Evolutionary conservation across 176 grass and related monocot genomes (phyloP).

Genomic region (Musa beccarii): DNA sequence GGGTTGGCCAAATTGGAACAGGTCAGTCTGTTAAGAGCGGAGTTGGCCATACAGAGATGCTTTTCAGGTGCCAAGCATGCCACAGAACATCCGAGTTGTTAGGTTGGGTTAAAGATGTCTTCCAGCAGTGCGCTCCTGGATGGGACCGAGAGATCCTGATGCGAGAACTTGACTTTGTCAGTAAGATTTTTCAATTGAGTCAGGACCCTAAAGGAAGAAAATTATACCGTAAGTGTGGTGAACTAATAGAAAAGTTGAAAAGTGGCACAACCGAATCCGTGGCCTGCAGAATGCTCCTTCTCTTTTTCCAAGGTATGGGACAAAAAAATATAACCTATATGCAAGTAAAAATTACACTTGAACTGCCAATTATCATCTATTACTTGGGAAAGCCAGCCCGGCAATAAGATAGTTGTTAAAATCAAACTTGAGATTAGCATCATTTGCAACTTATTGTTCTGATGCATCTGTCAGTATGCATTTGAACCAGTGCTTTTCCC

Average conservation of each 20-base stretch:
- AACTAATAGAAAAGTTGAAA: constrained; percentile 60
- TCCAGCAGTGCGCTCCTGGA: constrained; percentile 60
- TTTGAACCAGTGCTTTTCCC: too few species aligned
- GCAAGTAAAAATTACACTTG: too few species aligned
- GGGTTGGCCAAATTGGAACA: constrained; percentile 36
- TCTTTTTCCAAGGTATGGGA: constrained; percentile 58
- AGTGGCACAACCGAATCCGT: constrained; percentile 32
- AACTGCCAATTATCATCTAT: too few species aligned
- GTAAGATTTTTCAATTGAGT: constrained; percentile 71
- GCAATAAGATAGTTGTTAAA: too few species aligned
- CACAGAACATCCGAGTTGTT: constrained; percentile 62
- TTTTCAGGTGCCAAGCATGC: constrained; percentile 77
- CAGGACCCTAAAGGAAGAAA: constrained; percentile 59
- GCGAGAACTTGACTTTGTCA: constrained; percentile 65
- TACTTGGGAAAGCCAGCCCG: too few species aligned
- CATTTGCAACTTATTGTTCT: too few species aligned
- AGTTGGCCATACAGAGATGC: constrained; percentile 34
- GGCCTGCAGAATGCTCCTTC: constrained; percentile 45
- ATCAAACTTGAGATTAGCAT: too few species aligned
- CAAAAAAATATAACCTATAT: too few species aligned
- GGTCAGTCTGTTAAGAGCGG: constrained; percentile 41
- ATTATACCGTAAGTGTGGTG: constrained; percentile 43
- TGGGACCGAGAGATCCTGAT: constrained; percentile 62
- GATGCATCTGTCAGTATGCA: too few species aligned
- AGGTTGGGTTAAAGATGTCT: constrained; percentile 78